Evolutionary conservation across 2,329 filamentous ascomycete genomes (phyloP), one percentile per base, ranked within the genome.

Genomic region (Pleoardoris graminearum): DNA sequence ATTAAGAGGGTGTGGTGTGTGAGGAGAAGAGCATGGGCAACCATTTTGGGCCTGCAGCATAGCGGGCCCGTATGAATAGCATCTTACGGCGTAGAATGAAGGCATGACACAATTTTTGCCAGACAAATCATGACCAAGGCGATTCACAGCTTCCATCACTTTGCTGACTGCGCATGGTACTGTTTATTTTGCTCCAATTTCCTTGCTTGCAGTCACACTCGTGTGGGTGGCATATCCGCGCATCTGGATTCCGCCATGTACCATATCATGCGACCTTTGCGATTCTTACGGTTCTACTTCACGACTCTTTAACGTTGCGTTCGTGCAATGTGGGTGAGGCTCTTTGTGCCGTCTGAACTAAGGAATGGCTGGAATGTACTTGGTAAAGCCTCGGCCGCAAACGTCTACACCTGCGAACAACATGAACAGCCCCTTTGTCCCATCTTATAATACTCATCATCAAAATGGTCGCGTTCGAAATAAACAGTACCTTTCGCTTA

Each of bases 1-100:
- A 75, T 51, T 75, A 68, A 54, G 51, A 29, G n/a, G 21, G 16
- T 23, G 29, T 30, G 7, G 30, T 22, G 50, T 73, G 59, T 25
- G 63, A 66, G 25, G 65, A 68, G 29, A 71, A 57, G 39, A 69
- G 69, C 48, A 76, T 66, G 67, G 74, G 68, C 47, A 75, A 58
- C 47, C 72, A 61, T 58, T 76, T 60, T 41, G 60, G 60, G 75
- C 66, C 60, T 58, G 38, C 56, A 57, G 44, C 62, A 48, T 50
- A 30, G 52, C 50, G 44, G 51, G 50, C 47, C 37, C 64, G 55
- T 56, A 65, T 53, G 56, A 63, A 55, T 58, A 61, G 50, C 55
- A 62, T 54, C 46, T 59, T 35, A 56, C 32, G 50, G 50, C 35
- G 37, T 30, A 33, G 37, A 23, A 37, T 16, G 35, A 33, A 45